Evolutionary conservation across 139 green algal genomes (phyloP).

Genomic region (Spirogloea muscicola): DNA sequence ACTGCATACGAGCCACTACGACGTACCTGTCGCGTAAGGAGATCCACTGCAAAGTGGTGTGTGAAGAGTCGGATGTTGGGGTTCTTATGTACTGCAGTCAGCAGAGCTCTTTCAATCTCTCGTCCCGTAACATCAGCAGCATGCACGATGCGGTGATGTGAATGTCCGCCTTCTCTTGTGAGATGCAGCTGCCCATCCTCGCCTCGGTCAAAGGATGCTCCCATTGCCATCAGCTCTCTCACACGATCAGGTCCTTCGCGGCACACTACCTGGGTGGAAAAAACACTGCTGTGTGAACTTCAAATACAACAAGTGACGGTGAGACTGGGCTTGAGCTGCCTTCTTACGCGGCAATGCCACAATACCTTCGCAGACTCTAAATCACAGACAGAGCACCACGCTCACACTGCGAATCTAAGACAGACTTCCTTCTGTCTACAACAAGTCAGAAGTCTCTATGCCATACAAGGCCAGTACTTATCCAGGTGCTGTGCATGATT

Average conservation of each 20-base stretch:
- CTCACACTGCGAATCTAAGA: no score
- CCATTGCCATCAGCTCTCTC: constrained; percentile 81
- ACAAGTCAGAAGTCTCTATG: no score
- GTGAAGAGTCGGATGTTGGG: constrained; percentile 81
- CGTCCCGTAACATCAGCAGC: constrained; percentile 85
- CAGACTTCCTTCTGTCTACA: no score
- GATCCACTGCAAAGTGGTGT: constrained; percentile 58
- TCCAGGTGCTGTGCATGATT: no score
- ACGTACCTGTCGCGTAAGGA: constrained; percentile 44
- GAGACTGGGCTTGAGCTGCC: no score
- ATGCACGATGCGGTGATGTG: constrained; percentile 87
- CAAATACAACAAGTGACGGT: no score
- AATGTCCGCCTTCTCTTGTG: constrained; percentile 91
- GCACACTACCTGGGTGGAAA: constrained; percentile 32
- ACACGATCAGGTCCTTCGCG: constrained; percentile 81
- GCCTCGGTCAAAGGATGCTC: constrained; percentile 78
- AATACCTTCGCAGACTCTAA: background rate
- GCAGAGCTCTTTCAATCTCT: constrained; percentile 90
- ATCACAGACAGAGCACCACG: background rate
- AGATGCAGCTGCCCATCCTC: constrained; percentile 83
- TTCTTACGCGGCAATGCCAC: no score
- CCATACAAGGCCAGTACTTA: no score
- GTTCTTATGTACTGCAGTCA: constrained; percentile 61
- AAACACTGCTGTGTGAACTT: no score
- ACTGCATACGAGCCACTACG: no score